Base-by-base conservation (phyloP, 345 rosid species). In the Lepidium aucheri region DNA sequence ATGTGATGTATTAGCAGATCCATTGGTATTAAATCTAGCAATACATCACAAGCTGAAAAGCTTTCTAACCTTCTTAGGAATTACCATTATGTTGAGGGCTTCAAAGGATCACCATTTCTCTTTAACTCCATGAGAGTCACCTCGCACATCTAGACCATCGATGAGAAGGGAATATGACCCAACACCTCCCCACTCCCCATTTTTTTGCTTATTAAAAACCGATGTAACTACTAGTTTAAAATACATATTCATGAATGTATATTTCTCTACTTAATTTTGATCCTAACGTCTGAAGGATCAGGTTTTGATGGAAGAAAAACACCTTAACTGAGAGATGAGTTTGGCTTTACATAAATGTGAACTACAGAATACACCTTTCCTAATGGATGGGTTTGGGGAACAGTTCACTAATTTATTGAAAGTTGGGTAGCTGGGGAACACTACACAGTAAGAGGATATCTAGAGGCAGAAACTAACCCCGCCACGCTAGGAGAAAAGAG, bases 381-480 rank as follows among this genome's bases (percentile, higher is more conserved):
- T n/a, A 14, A 41, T 68, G 53, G 34, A 14, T 14, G 24, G 40
- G 16, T 51, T 46, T 7, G 30, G 52, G 30, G 45, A 60, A 24
- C 8, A 52, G n/a, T 28, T 43, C 12, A 24, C 42, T 77, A 73
- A 68, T 47, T 43, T 30, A 46, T 53, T 72, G 36, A 73, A 35
- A 33, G 51, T 43, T 65, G 33, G 63, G 53, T 51, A 67, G 77
- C 90, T 85, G 85, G 84, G 88, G 33, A 78, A 62, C 43, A 80
- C 81, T 65, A 76, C 79, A 58, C 87, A 83, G 69, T 84, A 80
- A 60, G 92, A 81, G 79, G 84, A 86, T 18, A 8, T 52, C 69
- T 85, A 66, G 92, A 84, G 68, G 79, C 81, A 81, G 79, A 84
- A 90, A 89, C 85, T 83, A 84, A 83, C 74, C 79, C 65, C 76